Evolutionary conservation across 768 basidiomycete species (phyloP), one percentile per base, ranked within the genome.

Genomic region (Hygrocybe coccinea): DNA sequence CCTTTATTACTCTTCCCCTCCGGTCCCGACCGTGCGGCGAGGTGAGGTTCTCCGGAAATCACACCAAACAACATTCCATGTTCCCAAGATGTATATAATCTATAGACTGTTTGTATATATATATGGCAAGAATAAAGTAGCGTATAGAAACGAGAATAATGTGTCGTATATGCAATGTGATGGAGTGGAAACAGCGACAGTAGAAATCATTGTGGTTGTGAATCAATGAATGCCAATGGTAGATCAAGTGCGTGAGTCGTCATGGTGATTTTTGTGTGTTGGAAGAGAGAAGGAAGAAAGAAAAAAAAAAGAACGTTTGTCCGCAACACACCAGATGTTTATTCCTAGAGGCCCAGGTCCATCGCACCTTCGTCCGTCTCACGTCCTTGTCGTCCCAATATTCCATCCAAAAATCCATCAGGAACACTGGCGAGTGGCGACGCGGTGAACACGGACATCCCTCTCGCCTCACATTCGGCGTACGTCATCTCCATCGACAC

Each of bases 371-470:
- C 63, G 43, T 69, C 65, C 17, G 58, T 60, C 38, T 62, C 48
- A 49, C 24, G 24, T 15, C 29, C 24, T 15, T 5, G 19, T 39
- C 49, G 70, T 15, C 69, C 73, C 37, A 86, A 75, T 47, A 91
- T 80, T 57, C 83, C 80, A 19, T 79, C 79, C 66, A 93, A 70
- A 70, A 90, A 92, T 8, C 77, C 79, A 14, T 69, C 71, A 12
- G 79, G 71, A 21, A 85, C 85, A 48, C 83, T 75, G 17, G 80
- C 82, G 56, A 91, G 63, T 63, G 65, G 87, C 39, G 84, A 86
- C 19, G 82, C 84, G 19, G 66, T 74, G 64, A 85, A 86, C 56
- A 77, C 64, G 35, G 69, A 70, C 14, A 60, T 66, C 19, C 71
- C 78, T 60, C 65, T 71, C 39, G 56, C 66, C 56, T 64, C 59